Base-by-base conservation (phyloP, 2,329 filamentous ascomycete genomes). In the Fusarium udum region DNA sequence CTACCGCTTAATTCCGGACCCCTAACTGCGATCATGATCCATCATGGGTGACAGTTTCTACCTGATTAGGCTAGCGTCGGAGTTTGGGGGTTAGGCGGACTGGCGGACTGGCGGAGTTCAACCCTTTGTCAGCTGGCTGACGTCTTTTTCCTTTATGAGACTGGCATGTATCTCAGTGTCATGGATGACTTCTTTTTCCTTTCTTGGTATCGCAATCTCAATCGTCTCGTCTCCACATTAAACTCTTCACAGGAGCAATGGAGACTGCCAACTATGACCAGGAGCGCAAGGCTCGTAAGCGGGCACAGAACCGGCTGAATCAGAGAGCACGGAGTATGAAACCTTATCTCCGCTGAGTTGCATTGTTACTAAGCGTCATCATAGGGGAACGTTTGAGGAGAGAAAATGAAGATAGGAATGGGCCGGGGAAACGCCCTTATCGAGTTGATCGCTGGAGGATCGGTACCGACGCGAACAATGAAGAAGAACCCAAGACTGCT, bases 301-400 rank as follows among this genome's bases (percentile, higher is more conserved):
- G 46, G n/a, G 12, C 45, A 3, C 67, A 75, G 37, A 75, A 73
- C 49, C 62, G 72, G 10, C 16, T 63, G 15, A 73, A 73, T 18
- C 72, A 75, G 26, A 64, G 72, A 61, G 70, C 64, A 7, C 64
- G 62, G n/a, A 67, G 73, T 75, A 65, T 61, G 57, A 15, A 22
- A 6, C 15, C 7, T 20, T 53, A 22, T 31, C 20, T 37, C 46
- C 28, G 42, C 3, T 7, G 40, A 22, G 16, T 22, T 26, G 7
- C n/a, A 26, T 12, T 14, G 26, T 20, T 15, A 64, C 53, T 65
- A 12, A 67, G 2, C 0, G 4, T 3, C 20, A 20, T 6, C 7
- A 5, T 14, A 65, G 51, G 64, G 15, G 36, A 67, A 3, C 72
- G 69, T 7, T 31, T 73, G 0, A 66, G 40, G 11, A 56, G 14